These are phyloP conservation scores for Grosmannia clavigera DNA, from an alignment of 2,329 filamentous ascomycete genomes.

Conservation along the genomic window DNA sequence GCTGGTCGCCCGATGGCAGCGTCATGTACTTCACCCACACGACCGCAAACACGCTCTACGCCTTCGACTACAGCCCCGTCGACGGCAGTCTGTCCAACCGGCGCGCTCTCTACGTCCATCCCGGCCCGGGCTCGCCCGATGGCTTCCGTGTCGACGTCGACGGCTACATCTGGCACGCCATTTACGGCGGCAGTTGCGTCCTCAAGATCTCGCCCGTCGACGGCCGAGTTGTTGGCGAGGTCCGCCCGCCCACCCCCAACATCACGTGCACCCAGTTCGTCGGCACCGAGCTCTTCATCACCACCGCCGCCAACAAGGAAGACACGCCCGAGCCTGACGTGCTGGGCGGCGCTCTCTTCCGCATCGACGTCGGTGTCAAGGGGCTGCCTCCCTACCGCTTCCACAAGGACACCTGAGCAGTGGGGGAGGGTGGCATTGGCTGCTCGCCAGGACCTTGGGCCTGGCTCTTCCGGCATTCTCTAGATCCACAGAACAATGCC, in stretches of 20 bases:
- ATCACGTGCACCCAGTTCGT: conserved; percentile 74
- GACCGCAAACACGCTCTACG: conserved; percentile 54
- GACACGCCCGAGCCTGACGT: conserved; percentile 47
- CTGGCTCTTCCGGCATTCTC: no score
- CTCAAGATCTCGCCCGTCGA: conserved; percentile 54
- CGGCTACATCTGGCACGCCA: conserved; percentile 78
- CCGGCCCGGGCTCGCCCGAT: conserved; percentile 58
- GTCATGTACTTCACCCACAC: conserved; percentile 80
- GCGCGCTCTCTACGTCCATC: conserved; percentile 61
- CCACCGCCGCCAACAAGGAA: conserved; percentile 57
- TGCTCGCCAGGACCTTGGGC: no score
- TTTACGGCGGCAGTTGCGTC: conserved; percentile 69
- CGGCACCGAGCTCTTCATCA: conserved; percentile 65
- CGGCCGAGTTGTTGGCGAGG: conserved; percentile 60
- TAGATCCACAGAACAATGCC: no score
- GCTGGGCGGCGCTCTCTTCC: conserved; percentile 61
- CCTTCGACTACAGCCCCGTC: conserved; percentile 58
- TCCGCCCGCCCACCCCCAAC: conserved; percentile 64
- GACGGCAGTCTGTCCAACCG: conserved; percentile 55
- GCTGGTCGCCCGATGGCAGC: conserved; percentile 61
- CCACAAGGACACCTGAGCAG: conserved; percentile 19
- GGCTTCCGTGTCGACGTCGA: conserved; percentile 75
- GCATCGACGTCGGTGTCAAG: conserved; percentile 60
- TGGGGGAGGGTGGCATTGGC: no score
- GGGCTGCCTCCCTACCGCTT: conserved; percentile 55